phyloP scores from a whole-genome alignment of 306 rosid genomes.

The Hippophae tibetana region DNA sequence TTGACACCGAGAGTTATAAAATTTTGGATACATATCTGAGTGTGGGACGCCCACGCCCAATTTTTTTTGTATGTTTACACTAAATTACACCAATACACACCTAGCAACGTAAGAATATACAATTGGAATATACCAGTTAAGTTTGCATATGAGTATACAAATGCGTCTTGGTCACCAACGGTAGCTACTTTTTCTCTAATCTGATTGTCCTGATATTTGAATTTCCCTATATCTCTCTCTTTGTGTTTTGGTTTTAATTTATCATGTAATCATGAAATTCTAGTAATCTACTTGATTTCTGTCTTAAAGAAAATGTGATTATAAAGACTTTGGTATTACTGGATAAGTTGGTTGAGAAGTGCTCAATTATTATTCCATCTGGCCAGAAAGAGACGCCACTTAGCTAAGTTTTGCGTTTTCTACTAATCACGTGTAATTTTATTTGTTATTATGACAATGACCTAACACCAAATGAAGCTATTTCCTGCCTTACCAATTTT shows the following conservation, averaged over 20 bases:
- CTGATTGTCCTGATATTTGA: conserved; percentile 1
- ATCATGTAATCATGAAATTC: neutral
- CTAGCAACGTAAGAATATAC: too few relatives aligned
- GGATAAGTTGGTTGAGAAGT: neutral
- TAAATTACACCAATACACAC: too few relatives aligned
- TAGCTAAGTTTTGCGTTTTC: neutral
- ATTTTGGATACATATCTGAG: too few relatives aligned
- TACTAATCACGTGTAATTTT: neutral
- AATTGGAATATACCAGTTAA: too few relatives aligned
- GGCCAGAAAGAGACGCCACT: neutral
- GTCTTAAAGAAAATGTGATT: neutral
- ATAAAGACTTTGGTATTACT: neutral
- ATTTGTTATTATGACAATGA: neutral
- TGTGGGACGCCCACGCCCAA: too few relatives aligned
- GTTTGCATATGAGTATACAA: too few relatives aligned
- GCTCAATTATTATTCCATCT: neutral
- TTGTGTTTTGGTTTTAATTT: neutral
- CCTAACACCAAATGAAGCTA: neutral
- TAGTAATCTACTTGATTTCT: neutral
- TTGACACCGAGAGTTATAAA: too few relatives aligned
- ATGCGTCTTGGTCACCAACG: too few relatives aligned
- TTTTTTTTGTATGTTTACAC: too few relatives aligned
- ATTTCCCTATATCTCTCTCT: neutral
- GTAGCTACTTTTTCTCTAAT: neutral
- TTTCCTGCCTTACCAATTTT: neutral